A percentile compares a stretch with the other conserved stretches of the same genome.
phyloP scores from a whole-genome alignment of 2,329 filamentous ascomycete species.

The Sclerotiophoma versabilis region DNA sequence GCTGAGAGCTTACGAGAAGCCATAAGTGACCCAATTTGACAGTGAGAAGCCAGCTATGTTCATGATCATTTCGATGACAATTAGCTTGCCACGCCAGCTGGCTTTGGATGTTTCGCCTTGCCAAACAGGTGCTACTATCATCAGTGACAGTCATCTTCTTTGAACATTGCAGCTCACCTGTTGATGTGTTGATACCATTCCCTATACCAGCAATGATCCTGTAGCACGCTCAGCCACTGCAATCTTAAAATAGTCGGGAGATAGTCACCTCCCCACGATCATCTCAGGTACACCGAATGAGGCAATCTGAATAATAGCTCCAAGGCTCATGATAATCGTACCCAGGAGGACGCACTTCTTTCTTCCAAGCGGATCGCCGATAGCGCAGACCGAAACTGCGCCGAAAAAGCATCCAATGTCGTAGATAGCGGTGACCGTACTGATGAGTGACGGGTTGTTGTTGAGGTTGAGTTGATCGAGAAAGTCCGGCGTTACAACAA shows the following conservation, averaged over 20 bases:
- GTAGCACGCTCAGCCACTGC: background rate
- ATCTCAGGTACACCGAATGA: slow-evolving; percentile 57
- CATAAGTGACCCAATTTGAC: slow-evolving; percentile 62
- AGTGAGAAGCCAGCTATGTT: slow-evolving; percentile 60
- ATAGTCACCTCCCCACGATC: slow-evolving; percentile 54
- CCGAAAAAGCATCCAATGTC: slow-evolving; percentile 68
- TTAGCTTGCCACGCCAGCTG: slow-evolving; percentile 53
- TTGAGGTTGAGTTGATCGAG: slow-evolving; percentile 57
- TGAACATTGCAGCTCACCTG: slow-evolving; percentile 50
- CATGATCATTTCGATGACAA: slow-evolving; percentile 59
- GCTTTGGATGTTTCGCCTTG: slow-evolving; percentile 60
- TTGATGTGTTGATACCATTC: slow-evolving; percentile 61
- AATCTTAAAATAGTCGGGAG: no score
- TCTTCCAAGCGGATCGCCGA: slow-evolving; percentile 58
- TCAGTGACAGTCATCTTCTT: slow-evolving; percentile 21
- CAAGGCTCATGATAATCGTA: slow-evolving; percentile 57
- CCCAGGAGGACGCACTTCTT: slow-evolving; percentile 58
- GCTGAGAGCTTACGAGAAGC: slow-evolving; percentile 52
- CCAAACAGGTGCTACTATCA: slow-evolving; percentile 58
- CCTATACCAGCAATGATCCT: slow-evolving; percentile 58
- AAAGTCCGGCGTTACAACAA: slow-evolving; percentile 62
- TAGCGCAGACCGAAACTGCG: slow-evolving; percentile 53
- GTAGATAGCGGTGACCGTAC: slow-evolving; percentile 65
- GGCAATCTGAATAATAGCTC: slow-evolving; percentile 57
- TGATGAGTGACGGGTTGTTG: slow-evolving; percentile 50